Percentiles rank a stretch among this genome's conserved stretches.
Evolutionary conservation across 306 rosid genomes (phyloP).

Genomic region (Lathyrus aphaca): DNA sequence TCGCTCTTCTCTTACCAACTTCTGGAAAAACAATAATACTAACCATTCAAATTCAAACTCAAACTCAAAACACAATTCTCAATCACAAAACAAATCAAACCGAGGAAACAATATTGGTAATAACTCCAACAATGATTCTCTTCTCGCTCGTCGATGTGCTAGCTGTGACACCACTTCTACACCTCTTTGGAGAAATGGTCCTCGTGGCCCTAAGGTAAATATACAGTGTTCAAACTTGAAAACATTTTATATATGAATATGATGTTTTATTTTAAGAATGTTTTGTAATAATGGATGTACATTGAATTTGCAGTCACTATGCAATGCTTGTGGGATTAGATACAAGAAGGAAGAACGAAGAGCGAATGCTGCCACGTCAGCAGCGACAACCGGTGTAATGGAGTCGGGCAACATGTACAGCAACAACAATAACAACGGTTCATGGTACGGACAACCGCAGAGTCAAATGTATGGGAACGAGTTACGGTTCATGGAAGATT

Average conservation of each 20-base stretch:
- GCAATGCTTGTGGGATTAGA: constrained; percentile 99
- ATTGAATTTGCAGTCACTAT: constrained; percentile 66
- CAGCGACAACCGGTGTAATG: constrained; percentile 18
- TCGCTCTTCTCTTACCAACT: constrained; percentile 30
- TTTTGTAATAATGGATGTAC: not conserved
- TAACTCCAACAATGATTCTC: constrained; percentile 54
- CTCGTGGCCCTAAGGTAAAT: constrained; percentile 92
- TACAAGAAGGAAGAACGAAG: constrained; percentile 93
- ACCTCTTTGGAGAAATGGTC: constrained; percentile 98
- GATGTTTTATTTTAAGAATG: not conserved
- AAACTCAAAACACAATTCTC: not conserved
- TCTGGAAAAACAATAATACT: not conserved
- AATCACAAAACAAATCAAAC: constrained; percentile 30
- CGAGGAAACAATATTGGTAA: constrained; percentile 15
- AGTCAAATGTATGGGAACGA: constrained; percentile 61
- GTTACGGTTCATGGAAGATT: constrained; percentile 54
- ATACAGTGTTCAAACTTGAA: not conserved
- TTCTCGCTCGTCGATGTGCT: constrained; percentile 93
- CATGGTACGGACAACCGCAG: constrained; percentile 56
- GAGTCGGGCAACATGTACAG: constrained; percentile 46
- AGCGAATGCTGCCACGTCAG: constrained; percentile 57
- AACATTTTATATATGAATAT: too few relatives aligned
- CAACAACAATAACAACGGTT: constrained; percentile 37
- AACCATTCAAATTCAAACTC: not conserved
- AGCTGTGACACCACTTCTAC: constrained; percentile 98